These are phyloP conservation scores for Euclidium syriacum DNA, from an alignment of 345 rosid species.

Conservation along the genomic window DNA sequence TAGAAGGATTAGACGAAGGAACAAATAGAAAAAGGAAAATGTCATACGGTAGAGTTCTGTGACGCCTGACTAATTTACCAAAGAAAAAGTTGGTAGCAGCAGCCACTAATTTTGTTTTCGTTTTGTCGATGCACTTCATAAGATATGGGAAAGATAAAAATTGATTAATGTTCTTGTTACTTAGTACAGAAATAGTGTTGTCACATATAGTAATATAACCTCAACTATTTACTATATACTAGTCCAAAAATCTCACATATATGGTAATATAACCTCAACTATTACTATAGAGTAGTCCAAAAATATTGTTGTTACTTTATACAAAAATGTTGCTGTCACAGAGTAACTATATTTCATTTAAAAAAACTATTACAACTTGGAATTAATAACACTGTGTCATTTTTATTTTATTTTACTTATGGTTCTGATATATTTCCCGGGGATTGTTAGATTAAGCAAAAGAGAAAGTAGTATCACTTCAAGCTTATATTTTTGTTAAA, in stretches of 20 bases:
- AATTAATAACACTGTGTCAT: neutral
- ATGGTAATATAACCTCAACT: too few relatives aligned
- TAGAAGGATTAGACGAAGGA: too few relatives aligned
- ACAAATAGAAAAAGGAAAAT: too few relatives aligned
- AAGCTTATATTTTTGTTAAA: neutral
- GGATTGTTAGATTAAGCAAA: constrained; percentile 2
- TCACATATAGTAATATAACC: too few relatives aligned
- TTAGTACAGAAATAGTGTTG: neutral
- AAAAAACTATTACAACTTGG: constrained; percentile 7
- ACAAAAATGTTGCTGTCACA: neutral
- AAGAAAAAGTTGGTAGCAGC: neutral
- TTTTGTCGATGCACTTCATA: neutral
- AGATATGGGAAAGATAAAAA: neutral
- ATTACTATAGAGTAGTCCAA: too few relatives aligned
- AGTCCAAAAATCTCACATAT: too few relatives aligned
- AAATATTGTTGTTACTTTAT: neutral
- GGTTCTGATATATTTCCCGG: neutral
- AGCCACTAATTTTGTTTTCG: neutral
- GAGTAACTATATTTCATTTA: too few relatives aligned
- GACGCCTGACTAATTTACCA: too few relatives aligned
- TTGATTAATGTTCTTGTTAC: neutral
- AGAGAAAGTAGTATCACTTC: constrained; percentile 1
- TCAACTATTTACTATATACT: too few relatives aligned
- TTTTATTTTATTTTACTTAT: neutral
- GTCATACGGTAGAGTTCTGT: too few relatives aligned